Evolutionary conservation across 768 basidiomycete genomes (phyloP).

Genomic region (Clitopilus passeckerianus): DNA sequence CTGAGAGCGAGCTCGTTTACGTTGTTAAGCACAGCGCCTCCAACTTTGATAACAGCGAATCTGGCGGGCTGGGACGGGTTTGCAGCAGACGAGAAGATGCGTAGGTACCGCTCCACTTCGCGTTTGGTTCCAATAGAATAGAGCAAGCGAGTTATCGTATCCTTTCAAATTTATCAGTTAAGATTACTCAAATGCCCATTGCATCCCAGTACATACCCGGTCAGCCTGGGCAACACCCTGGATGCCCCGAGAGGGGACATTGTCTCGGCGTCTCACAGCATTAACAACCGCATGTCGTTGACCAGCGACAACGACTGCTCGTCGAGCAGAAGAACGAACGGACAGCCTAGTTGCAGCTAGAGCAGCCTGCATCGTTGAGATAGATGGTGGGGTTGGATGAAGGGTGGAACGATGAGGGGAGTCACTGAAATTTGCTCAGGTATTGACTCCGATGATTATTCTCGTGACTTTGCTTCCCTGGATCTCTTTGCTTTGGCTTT

Average conservation of each 20-base stretch:
- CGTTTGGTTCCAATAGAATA: slow-evolving; percentile 97
- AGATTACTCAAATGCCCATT: not conserved
- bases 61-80: slow-evolving; percentile 88
- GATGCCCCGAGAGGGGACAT: slow-evolving; percentile 34
- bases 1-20: slow-evolving; percentile 92
- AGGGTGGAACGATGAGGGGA: slow-evolving; percentile 8
- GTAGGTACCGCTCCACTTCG: slow-evolving; percentile 96
- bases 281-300: slow-evolving; percentile 40
- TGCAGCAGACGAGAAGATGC: slow-evolving; percentile 95
- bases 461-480: slow-evolving; percentile 14
- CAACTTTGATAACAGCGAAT: slow-evolving; percentile 97
- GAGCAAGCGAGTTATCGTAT: slow-evolving; percentile 93
- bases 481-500: slow-evolving; percentile 3
- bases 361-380: slow-evolving; percentile 27
- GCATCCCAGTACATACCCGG: slow-evolving; percentile 40
- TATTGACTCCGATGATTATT: slow-evolving; percentile 6
- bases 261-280: slow-evolving; percentile 31
- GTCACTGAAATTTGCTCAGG: slow-evolving; percentile 11
- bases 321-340: slow-evolving; percentile 29
- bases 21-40: slow-evolving; percentile 91
- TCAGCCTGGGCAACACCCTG: slow-evolving; percentile 72
- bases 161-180: slow-evolving; percentile 39
- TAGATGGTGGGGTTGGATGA: slow-evolving; percentile 8
- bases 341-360: slow-evolving; percentile 28
- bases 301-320: slow-evolving; percentile 44